Percentiles rank a stretch among this genome's conserved stretches.
phyloP scores from a whole-genome alignment of 148 eudicot species.

The Talinum fruticosum region DNA sequence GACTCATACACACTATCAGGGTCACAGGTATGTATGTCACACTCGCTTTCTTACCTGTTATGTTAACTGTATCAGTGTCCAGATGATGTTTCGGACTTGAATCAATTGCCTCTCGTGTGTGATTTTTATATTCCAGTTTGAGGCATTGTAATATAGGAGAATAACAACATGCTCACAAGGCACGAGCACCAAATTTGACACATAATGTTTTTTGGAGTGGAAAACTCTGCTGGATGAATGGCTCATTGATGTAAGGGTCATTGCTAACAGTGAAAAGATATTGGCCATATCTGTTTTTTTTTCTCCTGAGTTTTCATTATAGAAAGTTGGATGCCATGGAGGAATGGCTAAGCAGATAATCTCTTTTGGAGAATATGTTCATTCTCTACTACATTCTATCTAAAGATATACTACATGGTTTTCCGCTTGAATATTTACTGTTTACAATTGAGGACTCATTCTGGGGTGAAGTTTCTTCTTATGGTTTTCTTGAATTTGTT shows the following conservation, averaged over 20 bases:
- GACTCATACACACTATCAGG: constrained; percentile 68
- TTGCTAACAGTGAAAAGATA: background rate
- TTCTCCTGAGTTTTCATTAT: background rate
- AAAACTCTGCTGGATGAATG: background rate
- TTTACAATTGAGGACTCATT: background rate
- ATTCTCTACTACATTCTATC: background rate
- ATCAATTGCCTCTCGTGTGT: background rate
- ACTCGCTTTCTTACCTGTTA: background rate
- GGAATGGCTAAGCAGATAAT: background rate
- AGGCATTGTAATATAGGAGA: background rate
- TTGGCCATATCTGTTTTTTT: background rate
- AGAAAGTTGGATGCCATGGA: background rate
- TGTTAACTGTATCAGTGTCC: background rate
- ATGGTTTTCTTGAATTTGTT: background rate
- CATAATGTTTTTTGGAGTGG: background rate
- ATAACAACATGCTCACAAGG: background rate
- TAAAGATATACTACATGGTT: background rate
- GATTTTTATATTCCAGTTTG: background rate
- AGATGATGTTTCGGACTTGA: background rate
- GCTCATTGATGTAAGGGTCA: background rate
- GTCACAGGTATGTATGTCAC: constrained; percentile 53
- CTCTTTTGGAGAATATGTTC: background rate
- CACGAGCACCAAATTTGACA: background rate
- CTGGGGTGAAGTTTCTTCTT: background rate
- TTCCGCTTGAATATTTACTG: background rate